Percentiles rank a stretch among this genome's conserved stretches.
These are phyloP conservation scores for Abrus precatorius DNA, from an alignment of 306 rosid genomes.

Conservation along the genomic window DNA sequence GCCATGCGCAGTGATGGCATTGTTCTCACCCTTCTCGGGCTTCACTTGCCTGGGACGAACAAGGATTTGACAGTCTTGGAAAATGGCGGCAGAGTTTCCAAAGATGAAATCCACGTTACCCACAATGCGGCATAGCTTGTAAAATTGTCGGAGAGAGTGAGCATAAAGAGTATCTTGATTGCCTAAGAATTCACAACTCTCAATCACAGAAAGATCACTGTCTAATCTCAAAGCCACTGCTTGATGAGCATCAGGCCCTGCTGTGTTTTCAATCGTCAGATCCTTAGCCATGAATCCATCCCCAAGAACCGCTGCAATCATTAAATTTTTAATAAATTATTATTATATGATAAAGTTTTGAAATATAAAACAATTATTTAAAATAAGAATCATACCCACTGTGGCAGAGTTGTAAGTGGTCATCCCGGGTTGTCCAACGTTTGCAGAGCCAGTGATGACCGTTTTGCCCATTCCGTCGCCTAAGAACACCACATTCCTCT, in stretches of 20 bases:
- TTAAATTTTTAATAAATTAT: too few species aligned
- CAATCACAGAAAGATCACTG: conserved; percentile 75
- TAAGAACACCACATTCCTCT: conserved; percentile 73
- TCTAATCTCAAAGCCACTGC: conserved; percentile 93
- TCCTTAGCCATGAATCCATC: conserved; percentile 96
- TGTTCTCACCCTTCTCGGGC: conserved; percentile 74
- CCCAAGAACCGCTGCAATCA: conserved; percentile 70
- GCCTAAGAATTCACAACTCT: conserved; percentile 79
- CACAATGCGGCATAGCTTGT: conserved; percentile 73
- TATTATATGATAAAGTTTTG: too few species aligned
- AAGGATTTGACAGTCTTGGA: conserved; percentile 70
- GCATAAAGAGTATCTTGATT: conserved; percentile 96
- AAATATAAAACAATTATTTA: background rate
- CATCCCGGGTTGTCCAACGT: conserved; percentile 68
- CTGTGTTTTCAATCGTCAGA: conserved; percentile 79
- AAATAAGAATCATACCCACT: conserved; percentile 58
- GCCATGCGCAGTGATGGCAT: conserved; percentile 84
- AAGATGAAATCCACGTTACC: conserved; percentile 95
- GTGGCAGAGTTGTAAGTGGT: conserved; percentile 80
- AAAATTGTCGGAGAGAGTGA: conserved; percentile 81
- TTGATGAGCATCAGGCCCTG: conserved; percentile 90
- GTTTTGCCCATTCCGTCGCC: conserved; percentile 89
- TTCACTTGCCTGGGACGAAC: conserved; percentile 65
- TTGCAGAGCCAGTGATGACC: conserved; percentile 69
- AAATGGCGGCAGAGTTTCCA: conserved; percentile 82